phyloP scores from a whole-genome alignment of 108 stramenopile genomes.

The Nitzschia palea region DNA sequence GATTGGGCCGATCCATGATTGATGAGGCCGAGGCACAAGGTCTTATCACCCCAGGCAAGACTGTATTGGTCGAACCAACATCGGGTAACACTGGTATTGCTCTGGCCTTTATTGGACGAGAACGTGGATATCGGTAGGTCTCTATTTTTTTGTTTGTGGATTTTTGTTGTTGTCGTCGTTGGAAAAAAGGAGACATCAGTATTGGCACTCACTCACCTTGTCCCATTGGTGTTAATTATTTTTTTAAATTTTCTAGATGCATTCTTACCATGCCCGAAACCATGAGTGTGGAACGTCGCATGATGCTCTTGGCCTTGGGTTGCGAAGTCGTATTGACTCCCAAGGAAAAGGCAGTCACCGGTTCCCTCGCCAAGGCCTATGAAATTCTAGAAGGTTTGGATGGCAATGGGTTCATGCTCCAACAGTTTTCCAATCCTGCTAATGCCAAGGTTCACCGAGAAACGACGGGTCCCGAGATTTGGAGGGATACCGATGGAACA shows the following conservation, averaged over 20 bases:
- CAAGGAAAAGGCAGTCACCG: conserved; percentile 68
- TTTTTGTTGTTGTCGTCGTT: not conserved
- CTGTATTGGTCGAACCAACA: conserved; percentile 89
- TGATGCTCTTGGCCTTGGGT: conserved; percentile 66
- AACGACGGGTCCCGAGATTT: conserved; percentile 84
- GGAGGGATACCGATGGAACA: conserved; percentile 59
- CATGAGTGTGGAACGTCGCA: conserved; percentile 68
- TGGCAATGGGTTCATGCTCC: conserved; percentile 58
- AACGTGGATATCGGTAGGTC: conserved; percentile 49
- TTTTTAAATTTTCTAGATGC: conserved; percentile 49
- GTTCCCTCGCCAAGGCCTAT: conserved; percentile 73
- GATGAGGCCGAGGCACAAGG: conserved; percentile 83
- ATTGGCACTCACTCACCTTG: not conserved
- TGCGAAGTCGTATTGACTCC: conserved; percentile 73
- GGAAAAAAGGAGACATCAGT: not conserved
- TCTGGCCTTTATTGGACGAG: conserved; percentile 43
- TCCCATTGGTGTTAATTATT: not conserved
- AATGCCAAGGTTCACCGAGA: conserved; percentile 76
- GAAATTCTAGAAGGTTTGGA: conserved; percentile 52
- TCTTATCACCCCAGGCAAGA: conserved; percentile 80
- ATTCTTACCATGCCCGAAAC: conserved; percentile 94
- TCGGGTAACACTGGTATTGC: conserved; percentile 96
- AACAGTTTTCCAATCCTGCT: conserved; percentile 80
- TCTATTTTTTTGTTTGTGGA: not conserved
- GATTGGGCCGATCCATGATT: conserved; percentile 80